Base-by-base conservation (phyloP, 2,329 filamentous ascomycete genomes). In the Aotearoamyces nothofagi region DNA sequence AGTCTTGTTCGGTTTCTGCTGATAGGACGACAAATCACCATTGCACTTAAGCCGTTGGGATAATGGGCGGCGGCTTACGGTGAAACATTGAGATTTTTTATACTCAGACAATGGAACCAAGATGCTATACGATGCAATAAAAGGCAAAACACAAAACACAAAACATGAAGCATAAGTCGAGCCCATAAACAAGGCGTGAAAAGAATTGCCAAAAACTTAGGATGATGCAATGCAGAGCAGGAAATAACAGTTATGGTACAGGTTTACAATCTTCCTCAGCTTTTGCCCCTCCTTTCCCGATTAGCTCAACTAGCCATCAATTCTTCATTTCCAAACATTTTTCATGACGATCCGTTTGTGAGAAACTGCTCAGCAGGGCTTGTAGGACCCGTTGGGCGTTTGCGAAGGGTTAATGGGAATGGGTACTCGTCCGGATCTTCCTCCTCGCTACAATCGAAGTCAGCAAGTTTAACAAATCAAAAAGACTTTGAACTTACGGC, bases 351-450 rank as follows among this genome's bases (percentile, higher is more conserved):
- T 5, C 45, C 44, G 27, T 48, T 48, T n/a, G 40, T 43, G 16
- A 43, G 36, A 10, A 37, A 26, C 5, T 29, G 31, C 22, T 45
- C 44, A 9, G 38, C 39, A 17, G 47, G 45, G 27, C 45, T 50
- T 2, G 39, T 39, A 7, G 45, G 42, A 5, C 46, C 47, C 5
- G 27, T 39, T 6, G 41, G 24, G 29, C 37, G 38, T 45, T 62
- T 66, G 37, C 64, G 56, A 22, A 82, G 60, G 4, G 74, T 79
- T 28, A 81, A 63, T 22, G 76, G 75, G 57, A 78, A 79, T 19
- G 69, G 66, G 47, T 77, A 77, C 41, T 80, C 75, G 45, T 81
- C 87, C 1, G 78, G 72, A 43, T 96, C 90, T 60, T 96, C 90
- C 52, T 94, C 86, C 54, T 90, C 83, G 56, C 83, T 92, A 45